Base-by-base conservation (phyloP, 148 eudicot genomes). In the Vaccinium macrocarpon region DNA sequence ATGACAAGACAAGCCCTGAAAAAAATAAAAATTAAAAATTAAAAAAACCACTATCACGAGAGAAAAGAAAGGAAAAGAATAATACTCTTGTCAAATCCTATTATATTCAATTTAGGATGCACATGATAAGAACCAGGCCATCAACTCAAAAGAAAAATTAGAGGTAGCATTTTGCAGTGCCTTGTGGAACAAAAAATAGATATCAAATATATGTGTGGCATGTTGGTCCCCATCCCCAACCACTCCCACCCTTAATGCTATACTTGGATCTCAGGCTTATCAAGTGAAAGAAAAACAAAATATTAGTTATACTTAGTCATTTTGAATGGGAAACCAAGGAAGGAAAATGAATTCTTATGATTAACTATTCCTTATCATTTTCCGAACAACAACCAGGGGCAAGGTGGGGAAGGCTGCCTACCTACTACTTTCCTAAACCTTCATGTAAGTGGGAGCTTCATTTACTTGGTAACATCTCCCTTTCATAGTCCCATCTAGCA, bases 191-290 rank as follows among this genome's bases (percentile, higher is more conserved):
- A 27, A 14, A 81, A 81, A 23, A 23, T 62, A 11, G 55, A 21
- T 64, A 19, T 14, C 12, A 10, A 8, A 35, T 21, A 57, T 46
- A 78, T 78, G 42, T 78, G 81, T 78, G 55, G 64, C 38, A 79
- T 32, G 52, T 55, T 21, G 49, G 42, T 29, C 49, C 5, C 25
- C 9, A 79, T 27, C 64, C 49, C 25, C 48, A 46, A 78, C 46
- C 46, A 51, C 46, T 52, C 61, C 61, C 80, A 51, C 35, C 79
- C 61, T 78, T 78, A 53, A 53, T 38, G 76, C 76, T 72, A 72
- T n/a, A 0, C 18, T 16, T 18, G 76, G 46, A 32, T 72, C 50
- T 18, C 18, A 32, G 49, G 8, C 16, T 72, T 38, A 35, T 72
- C 49, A 15, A 35, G 10, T 10, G 6, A 72, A 72, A 72, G 49